phyloP scores from a whole-genome alignment of 345 rosid species.

The Dimocarpus longan region DNA sequence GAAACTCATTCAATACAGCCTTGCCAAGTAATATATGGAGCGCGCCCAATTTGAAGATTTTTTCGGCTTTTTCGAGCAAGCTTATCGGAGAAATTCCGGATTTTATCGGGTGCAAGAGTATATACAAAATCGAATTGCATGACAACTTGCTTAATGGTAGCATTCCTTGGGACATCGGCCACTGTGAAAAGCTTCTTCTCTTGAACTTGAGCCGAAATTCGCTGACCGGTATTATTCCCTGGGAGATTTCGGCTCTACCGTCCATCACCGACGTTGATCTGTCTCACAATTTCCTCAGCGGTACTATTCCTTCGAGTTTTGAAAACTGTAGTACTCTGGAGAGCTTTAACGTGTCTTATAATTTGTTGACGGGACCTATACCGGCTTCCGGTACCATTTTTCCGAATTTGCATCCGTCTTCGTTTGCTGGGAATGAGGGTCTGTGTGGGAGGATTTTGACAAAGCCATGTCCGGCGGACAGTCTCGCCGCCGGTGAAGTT shows the following conservation, averaged over 20 bases:
- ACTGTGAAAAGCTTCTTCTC: conserved; percentile 75
- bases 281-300: conserved; percentile 73
- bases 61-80: conserved; percentile 65
- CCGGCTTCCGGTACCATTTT: conserved; percentile 72
- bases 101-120: conserved; percentile 61
- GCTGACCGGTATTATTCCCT: conserved; percentile 76
- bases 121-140: conserved; percentile 82
- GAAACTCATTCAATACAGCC: conserved; percentile 47
- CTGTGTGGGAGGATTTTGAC: conserved; percentile 67
- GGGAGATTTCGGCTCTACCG: conserved; percentile 80
- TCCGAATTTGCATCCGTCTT: conserved; percentile 69
- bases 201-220: conserved; percentile 74
- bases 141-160: conserved; percentile 70
- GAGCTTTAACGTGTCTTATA: conserved; percentile 80
- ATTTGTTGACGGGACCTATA: conserved; percentile 71
- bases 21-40: conserved; percentile 71
- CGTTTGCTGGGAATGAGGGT: conserved; percentile 74
- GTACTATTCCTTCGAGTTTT: conserved; percentile 83
- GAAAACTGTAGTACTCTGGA: conserved; percentile 76
- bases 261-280: conserved; percentile 75
- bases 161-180: conserved; percentile 83
- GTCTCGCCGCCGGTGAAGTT: conserved; percentile 31
- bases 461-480: conserved; percentile 56
- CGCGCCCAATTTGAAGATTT: conserved; percentile 64
- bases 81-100: conserved; percentile 68